Evolutionary conservation across 2,329 filamentous ascomycete species (phyloP).

Genomic region (Pyricularia sp.): DNA sequence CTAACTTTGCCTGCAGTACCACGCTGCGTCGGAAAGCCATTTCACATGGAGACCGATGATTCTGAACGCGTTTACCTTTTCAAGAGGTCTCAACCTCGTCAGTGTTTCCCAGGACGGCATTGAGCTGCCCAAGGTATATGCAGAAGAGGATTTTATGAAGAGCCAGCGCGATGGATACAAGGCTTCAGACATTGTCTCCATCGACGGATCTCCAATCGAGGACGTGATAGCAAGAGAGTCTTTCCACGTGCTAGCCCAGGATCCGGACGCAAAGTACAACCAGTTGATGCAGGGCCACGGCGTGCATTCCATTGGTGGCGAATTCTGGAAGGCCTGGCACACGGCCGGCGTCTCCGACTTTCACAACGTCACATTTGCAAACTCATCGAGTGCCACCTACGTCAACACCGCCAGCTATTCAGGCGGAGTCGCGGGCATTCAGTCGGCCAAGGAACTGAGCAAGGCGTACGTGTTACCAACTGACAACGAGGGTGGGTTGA

Average conservation of each 20-base stretch:
- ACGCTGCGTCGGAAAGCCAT: conserved; percentile 24
- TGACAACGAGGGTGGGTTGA: background rate
- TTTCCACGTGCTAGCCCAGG: conserved; percentile 24
- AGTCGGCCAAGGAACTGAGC: background rate
- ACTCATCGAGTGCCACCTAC: background rate
- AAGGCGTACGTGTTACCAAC: background rate
- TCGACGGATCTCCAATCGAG: conserved; percentile 19
- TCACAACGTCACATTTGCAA: conserved; percentile 1
- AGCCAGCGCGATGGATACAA: conserved; percentile 11
- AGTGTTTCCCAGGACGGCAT: conserved; percentile 24
- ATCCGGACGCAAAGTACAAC: conserved; percentile 26
- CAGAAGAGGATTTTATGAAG: conserved; percentile 27
- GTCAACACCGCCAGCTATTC: background rate
- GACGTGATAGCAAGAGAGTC: conserved; percentile 30
- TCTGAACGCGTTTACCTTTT: conserved; percentile 19
- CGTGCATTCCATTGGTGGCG: background rate
- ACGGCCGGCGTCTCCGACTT: background rate
- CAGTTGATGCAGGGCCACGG: background rate
- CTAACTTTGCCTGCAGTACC: conserved; percentile 20
- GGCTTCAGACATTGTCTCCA: conserved; percentile 15
- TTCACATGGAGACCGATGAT: conserved; percentile 19
- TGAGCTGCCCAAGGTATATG: conserved; percentile 31
- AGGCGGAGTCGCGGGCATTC: background rate
- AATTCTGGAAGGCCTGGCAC: background rate
- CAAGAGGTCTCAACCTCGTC: conserved; percentile 22